phyloP scores from a whole-genome alignment of 148 eudicot species.

The Cornus controversa region DNA sequence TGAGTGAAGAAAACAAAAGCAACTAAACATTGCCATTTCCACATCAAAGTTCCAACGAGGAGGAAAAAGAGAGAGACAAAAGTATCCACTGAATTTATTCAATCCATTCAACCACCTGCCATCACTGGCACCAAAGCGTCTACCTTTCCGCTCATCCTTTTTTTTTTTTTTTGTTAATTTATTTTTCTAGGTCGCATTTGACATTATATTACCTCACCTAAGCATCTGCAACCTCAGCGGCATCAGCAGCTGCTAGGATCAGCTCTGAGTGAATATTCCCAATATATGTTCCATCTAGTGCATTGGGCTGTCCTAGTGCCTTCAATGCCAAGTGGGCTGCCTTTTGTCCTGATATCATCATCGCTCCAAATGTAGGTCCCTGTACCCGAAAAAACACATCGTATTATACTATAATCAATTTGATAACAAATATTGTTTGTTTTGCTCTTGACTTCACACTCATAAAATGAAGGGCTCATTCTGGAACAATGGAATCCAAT shows the following conservation, averaged over 20 bases:
- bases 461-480: not conserved
- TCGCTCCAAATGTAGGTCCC: slow-evolving; percentile 98
- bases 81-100: not conserved
- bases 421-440: not conserved
- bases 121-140: not conserved
- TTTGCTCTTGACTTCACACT: not conserved
- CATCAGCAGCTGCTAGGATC: slow-evolving; percentile 52
- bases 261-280: slow-evolving; percentile 56
- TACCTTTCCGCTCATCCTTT: not conserved
- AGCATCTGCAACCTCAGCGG: slow-evolving; percentile 45
- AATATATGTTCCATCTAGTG: slow-evolving; percentile 47
- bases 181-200: not conserved
- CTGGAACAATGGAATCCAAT: too few species aligned
- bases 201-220: slow-evolving; percentile 16
- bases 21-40: not conserved
- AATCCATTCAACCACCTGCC: not conserved
- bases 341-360: slow-evolving; percentile 98
- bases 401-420: not conserved
- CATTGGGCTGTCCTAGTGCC: slow-evolving; percentile 78
- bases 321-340: slow-evolving; percentile 89
- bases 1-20: not conserved
- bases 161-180: not conserved
- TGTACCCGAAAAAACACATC: slow-evolving; percentile 11
- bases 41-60: not conserved
- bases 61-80: not conserved